Conservation (phyloP, 2,329 filamentous ascomycete species). For the Amylocarpus encephaloides region DNA sequence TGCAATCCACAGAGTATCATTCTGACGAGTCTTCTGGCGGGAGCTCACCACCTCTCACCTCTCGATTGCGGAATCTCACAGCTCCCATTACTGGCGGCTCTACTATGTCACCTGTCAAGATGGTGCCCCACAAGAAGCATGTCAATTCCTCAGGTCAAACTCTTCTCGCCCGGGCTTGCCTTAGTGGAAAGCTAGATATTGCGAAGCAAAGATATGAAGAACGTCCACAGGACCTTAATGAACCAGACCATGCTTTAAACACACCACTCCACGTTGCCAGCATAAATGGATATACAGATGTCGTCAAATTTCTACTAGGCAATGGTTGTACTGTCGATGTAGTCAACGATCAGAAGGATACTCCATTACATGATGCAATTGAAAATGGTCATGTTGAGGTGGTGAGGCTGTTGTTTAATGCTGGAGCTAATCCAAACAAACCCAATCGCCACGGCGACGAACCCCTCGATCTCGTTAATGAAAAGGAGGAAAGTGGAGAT, state of each 20-base stretch:
- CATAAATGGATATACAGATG: slow-evolving; percentile 76
- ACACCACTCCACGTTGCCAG: slow-evolving; percentile 91
- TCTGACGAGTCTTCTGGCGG: slow-evolving; percentile 62
- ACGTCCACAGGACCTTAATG: slow-evolving; percentile 80
- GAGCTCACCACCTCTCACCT: slow-evolving; percentile 52
- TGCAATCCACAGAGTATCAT: slow-evolving; percentile 56
- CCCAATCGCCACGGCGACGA: slow-evolving; percentile 91
- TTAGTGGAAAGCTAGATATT: slow-evolving; percentile 72
- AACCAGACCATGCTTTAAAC: slow-evolving; percentile 92
- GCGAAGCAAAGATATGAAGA: slow-evolving; percentile 66
- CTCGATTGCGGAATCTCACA: slow-evolving; percentile 49
- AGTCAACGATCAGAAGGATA: slow-evolving; percentile 77
- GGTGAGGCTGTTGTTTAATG: slow-evolving; percentile 73
- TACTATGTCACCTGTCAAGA: slow-evolving; percentile 60
- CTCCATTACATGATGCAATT: slow-evolving; percentile 89
- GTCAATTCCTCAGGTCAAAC: slow-evolving; percentile 92
- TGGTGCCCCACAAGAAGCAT: slow-evolving; percentile 72
- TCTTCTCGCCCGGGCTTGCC: slow-evolving; percentile 80
- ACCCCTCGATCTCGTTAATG: slow-evolving; percentile 74
- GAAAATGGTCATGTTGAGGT: slow-evolving; percentile 92
- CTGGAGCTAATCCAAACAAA: slow-evolving; percentile 85
- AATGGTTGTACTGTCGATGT: slow-evolving; percentile 80
- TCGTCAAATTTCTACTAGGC: slow-evolving; percentile 80
- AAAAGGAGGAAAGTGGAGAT: slow-evolving; percentile 59
- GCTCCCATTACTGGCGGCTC: slow-evolving; percentile 52